Evolutionary conservation across 1,284 basidiomycete species (phyloP).

Genomic region (Hymenochaete sp.): DNA sequence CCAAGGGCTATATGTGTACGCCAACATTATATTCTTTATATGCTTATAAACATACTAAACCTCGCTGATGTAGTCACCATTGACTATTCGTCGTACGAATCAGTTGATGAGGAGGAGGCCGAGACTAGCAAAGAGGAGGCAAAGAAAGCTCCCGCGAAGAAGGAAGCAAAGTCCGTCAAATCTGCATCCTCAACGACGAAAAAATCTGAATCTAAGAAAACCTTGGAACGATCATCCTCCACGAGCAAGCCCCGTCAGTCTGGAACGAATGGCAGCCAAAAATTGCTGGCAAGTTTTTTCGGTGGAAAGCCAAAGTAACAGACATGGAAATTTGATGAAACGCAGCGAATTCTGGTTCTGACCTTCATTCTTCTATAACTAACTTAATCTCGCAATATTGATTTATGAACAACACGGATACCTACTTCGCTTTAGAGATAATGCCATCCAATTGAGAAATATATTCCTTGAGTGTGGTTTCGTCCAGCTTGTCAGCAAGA

Average conservation of each 20-base stretch:
- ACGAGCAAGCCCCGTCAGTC: background rate
- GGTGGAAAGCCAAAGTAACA: slow-evolving; percentile 5
- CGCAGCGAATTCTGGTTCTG: no score
- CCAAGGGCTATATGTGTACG: slow-evolving; percentile 65
- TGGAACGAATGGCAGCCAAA: slow-evolving; percentile 6
- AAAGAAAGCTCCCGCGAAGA: slow-evolving; percentile 1
- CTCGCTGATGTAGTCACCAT: slow-evolving; percentile 44
- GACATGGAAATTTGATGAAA: slow-evolving; percentile 6
- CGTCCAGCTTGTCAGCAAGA: no score
- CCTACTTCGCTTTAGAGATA: no score
- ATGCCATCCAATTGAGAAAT: no score
- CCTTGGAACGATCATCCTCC: slow-evolving; percentile 20
- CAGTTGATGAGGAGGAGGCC: slow-evolving; percentile 48
- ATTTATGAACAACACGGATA: no score
- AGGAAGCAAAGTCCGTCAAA: slow-evolving; percentile 2
- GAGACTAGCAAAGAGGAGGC: slow-evolving; percentile 23
- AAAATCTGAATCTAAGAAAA: slow-evolving; percentile 30
- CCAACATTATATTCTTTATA: slow-evolving; percentile 7
- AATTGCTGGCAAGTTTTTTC: slow-evolving; percentile 14
- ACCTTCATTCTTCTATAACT: no score
- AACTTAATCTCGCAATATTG: no score
- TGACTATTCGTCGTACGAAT: slow-evolving; percentile 74
- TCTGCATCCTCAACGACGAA: slow-evolving; percentile 2
- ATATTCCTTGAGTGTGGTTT: no score
- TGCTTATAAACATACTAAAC: background rate